These are phyloP conservation scores for Fistulinella staudtii DNA, from an alignment of 1,284 basidiomycete species.

Conservation along the genomic window DNA sequence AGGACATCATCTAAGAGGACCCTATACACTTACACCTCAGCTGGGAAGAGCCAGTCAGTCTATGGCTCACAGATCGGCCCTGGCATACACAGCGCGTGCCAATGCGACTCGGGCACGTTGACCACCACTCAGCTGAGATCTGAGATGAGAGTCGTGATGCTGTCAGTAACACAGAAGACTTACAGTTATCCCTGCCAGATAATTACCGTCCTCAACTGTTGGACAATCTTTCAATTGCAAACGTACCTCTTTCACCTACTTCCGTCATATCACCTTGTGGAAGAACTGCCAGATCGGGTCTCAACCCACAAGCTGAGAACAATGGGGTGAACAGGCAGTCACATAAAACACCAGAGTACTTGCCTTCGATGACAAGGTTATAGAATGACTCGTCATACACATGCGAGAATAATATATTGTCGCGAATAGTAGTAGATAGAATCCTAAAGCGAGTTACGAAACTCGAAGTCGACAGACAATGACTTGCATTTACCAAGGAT, in stretches of 20 bases:
- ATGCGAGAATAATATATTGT: constrained; percentile 91
- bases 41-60: background rate
- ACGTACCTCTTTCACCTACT: constrained; percentile 55
- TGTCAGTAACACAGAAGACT: constrained; percentile 1
- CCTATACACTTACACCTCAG: constrained; percentile 11
- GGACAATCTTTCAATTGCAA: constrained; percentile 13
- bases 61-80: constrained; percentile 47
- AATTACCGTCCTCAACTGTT: constrained; percentile 32
- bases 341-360: background rate
- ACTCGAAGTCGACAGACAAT: background rate
- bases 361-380: constrained; percentile 71
- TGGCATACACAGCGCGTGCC: constrained; percentile 47
- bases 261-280: constrained; percentile 71
- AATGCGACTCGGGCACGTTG: constrained; percentile 61
- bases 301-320: constrained; percentile 77
- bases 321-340: background rate
- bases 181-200: constrained; percentile 28
- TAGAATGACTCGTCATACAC: constrained; percentile 80
- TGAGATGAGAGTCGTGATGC: background rate
- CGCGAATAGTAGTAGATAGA: constrained; percentile 76
- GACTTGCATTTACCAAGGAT: constrained; percentile 63
- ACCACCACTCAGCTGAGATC: constrained; percentile 45
- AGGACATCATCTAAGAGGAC: constrained; percentile 37
- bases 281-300: constrained; percentile 75
- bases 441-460: constrained; percentile 49